Base-by-base conservation (phyloP, 140 eudicot genomes). In the Cichorium intybus region DNA sequence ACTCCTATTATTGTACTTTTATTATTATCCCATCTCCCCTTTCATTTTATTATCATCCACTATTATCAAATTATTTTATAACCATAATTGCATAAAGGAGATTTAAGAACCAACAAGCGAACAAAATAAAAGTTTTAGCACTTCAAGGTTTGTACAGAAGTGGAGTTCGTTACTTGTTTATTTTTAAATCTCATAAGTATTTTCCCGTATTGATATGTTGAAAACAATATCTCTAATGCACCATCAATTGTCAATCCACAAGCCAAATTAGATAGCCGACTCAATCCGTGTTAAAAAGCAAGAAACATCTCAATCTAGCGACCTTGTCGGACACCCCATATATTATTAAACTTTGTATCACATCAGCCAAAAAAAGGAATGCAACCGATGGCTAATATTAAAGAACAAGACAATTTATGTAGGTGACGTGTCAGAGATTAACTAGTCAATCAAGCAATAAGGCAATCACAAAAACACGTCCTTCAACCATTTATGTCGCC, bases 1-100 rank as follows among this genome's bases (percentile, higher is more conserved):
- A 39, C 62, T 52, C 43, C 54, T 67, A 67, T 66, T 22, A 65
- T 48, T 65, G 48, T 53, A 33, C 18, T 66, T 34, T 51, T 33
- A 50, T 66, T 11, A 14, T 22, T 33, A 66, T 66, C 52, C 33
- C 52, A 14, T 60, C 66, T 0, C 23, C 43, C 14, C 14, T 35
- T 37, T 10, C 6, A n/a, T 37, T 37, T n/a, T 31, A 12, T 31
- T 31, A 35, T 37, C 39, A 4, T 12, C 49, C 41, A 60, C 22
- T 39, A 12, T 18, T 22, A 60, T 9, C 20, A 20, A 29, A 58
- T 8, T 3, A 58, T 18, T 18, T 12, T 41, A 14, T 15, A 14
- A 4, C 7, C 49, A 43, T 43, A 43, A 1, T 12, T 43, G 18
- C 49, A 14, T 8, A 43, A 14, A 11, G 18, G 7, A 43, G 2